phyloP scores from a whole-genome alignment of 257 asterid genomes.

The Oldenlandia corymbosa region DNA sequence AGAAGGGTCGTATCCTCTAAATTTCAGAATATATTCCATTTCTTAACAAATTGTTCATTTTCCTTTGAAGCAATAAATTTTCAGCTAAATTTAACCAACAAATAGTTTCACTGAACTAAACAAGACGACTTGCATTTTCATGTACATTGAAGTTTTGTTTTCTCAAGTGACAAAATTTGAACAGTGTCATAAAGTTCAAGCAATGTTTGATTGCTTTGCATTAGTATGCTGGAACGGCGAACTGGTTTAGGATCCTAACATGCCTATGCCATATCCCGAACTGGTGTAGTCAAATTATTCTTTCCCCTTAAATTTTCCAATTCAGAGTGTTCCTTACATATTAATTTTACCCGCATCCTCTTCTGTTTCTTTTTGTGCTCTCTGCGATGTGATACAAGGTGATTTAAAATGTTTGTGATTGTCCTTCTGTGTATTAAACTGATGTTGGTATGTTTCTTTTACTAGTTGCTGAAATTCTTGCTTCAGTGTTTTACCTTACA shows the following conservation, averaged over 20 bases:
- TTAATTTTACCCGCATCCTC: not conserved
- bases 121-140: not conserved
- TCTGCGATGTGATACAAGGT: not conserved
- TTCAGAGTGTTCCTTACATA: not conserved
- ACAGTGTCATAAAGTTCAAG: not conserved
- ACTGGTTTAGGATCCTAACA: too few species aligned
- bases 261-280: too few species aligned
- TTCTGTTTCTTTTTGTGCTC: not conserved
- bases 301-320: not conserved
- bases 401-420: not conserved
- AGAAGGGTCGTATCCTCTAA: not conserved
- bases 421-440: not conserved
- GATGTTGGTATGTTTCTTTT: not conserved
- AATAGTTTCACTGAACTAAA: not conserved
- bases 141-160: not conserved
- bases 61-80: not conserved
- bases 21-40: not conserved
- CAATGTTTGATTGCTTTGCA: too few species aligned
- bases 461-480: not conserved
- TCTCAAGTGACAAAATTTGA: not conserved
- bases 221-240: too few species aligned
- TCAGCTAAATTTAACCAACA: not conserved
- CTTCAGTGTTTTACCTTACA: not conserved
- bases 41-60: not conserved
- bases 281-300: too few species aligned